phyloP scores from a whole-genome alignment of 2,329 filamentous ascomycete genomes.

The Diatrype stigma region DNA sequence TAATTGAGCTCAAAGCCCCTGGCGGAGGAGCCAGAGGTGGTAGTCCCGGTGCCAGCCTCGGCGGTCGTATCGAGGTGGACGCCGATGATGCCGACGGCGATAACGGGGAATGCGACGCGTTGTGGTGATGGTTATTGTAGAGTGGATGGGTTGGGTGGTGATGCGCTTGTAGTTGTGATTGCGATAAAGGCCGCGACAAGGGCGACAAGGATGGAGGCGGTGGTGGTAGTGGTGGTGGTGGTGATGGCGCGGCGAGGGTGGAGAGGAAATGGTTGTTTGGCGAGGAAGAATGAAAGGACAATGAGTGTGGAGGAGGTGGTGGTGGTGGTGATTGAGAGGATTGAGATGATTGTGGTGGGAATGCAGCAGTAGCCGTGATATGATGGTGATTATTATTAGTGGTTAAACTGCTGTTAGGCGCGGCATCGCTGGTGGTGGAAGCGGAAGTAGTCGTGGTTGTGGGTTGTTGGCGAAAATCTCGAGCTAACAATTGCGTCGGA shows the following conservation, averaged over 20 bases:
- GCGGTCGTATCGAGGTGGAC: conserved; percentile 11
- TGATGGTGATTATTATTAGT: conserved; percentile 1
- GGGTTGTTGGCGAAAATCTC: not conserved
- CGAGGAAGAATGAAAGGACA: conserved; percentile 19
- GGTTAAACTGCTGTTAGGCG: not conserved
- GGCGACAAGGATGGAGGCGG: conserved; percentile 16
- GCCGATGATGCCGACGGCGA: conserved; percentile 11
- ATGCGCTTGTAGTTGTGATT: not conserved
- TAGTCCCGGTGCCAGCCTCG: conserved; percentile 15
- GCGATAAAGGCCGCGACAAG: conserved; percentile 16
- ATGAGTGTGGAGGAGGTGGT: conserved; percentile 9
- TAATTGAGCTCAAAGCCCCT: conserved; percentile 27
- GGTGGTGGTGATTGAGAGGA: conserved; percentile 12
- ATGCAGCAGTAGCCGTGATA: conserved; percentile 2
- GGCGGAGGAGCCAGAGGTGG: conserved; percentile 29
- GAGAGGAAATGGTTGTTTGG: conserved; percentile 18
- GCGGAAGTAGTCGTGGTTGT: not conserved
- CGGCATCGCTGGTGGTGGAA: not conserved
- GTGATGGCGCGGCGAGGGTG: conserved; percentile 22
- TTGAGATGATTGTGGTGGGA: conserved; percentile 11
- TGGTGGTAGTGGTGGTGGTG: conserved; percentile 5
- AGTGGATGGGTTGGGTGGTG: too few species aligned
- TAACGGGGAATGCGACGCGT: conserved; percentile 22
- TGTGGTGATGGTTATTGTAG: conserved; percentile 23
- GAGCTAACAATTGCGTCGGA: not conserved